Conservation (phyloP, 1,139 yeast genomes). For the Candida smagusa region DNA sequence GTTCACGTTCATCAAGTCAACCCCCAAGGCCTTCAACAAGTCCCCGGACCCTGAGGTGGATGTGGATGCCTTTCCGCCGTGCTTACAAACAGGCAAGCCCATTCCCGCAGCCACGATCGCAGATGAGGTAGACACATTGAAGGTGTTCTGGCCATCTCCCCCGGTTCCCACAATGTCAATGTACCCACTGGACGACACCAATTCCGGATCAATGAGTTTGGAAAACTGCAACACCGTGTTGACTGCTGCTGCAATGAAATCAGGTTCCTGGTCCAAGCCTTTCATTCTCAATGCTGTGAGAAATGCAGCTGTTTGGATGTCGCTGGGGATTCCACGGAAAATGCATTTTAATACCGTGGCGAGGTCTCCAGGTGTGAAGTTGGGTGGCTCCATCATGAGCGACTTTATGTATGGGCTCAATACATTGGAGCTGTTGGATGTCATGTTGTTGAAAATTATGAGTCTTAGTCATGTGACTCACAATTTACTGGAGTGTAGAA, state of each 20-base stretch:
- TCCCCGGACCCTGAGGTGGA: conserved; percentile 94
- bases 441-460: conserved; percentile 1
- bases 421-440: conserved; percentile 21
- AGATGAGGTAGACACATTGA: conserved; percentile 91
- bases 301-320: conserved; percentile 75
- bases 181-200: conserved; percentile 51
- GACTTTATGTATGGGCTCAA: conserved; percentile 65
- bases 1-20: conserved; percentile 68
- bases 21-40: conserved; percentile 70
- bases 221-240: conserved; percentile 63
- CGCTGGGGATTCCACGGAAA: conserved; percentile 58
- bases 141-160: conserved; percentile 96
- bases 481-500: too few relatives aligned
- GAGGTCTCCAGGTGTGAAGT: conserved; percentile 59
- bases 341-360: conserved; percentile 57
- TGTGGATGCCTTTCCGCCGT: conserved; percentile 96
- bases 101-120: conserved; percentile 94
- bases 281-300: conserved; percentile 69
- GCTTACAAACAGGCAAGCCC: conserved; percentile 78
- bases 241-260: conserved; percentile 83
- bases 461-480: too few relatives aligned
- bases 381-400: conserved; percentile 56
- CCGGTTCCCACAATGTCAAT: conserved; percentile 97
- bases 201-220: conserved; percentile 40
- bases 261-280: conserved; percentile 80